These are phyloP conservation scores for Acanthamoeba triangularis DNA, from an alignment of 208 protist genomes.

Conservation along the genomic window DNA sequence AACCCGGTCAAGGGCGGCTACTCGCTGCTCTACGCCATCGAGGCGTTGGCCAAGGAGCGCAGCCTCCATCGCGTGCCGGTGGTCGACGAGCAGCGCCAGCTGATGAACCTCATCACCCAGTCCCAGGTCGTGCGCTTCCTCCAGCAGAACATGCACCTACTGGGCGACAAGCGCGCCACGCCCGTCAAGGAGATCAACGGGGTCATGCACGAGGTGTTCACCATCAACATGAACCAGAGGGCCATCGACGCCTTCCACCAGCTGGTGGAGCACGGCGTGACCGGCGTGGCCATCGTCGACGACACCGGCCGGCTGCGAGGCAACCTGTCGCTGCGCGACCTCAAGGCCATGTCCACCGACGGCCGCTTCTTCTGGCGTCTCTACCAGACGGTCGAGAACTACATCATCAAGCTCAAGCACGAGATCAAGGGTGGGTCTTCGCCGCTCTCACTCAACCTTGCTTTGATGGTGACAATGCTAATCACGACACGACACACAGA, in stretches of 20 bases:
- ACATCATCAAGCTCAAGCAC: slow-evolving; percentile 1
- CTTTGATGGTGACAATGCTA: background rate
- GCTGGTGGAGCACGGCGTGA: background rate
- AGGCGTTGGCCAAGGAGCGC: slow-evolving; percentile 29
- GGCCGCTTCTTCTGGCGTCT: slow-evolving; percentile 60
- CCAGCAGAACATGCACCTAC: slow-evolving; percentile 35
- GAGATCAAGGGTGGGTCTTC: background rate
- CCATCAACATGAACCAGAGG: slow-evolving; percentile 10
- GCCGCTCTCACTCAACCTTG: background rate
- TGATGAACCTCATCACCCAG: slow-evolving; percentile 65
- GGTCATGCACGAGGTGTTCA: slow-evolving; percentile 13
- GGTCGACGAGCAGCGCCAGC: slow-evolving; percentile 20
- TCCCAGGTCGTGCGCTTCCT: slow-evolving; percentile 67
- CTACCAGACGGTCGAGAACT: slow-evolving; percentile 37
- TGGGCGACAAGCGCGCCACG: background rate
- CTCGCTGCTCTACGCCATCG: slow-evolving; percentile 60
- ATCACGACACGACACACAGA: background rate
- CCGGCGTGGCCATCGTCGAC: slow-evolving; percentile 47
- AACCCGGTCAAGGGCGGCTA: slow-evolving; percentile 38
- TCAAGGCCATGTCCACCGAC: slow-evolving; percentile 60
- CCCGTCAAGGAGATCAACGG: background rate
- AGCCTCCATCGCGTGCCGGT: slow-evolving; percentile 30
- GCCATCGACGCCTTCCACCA: slow-evolving; percentile 63
- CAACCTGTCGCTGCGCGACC: slow-evolving; percentile 24
- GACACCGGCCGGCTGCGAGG: background rate